phyloP scores from a whole-genome alignment of 345 rosid genomes.

The Cardamine chenopodiifolia region DNA sequence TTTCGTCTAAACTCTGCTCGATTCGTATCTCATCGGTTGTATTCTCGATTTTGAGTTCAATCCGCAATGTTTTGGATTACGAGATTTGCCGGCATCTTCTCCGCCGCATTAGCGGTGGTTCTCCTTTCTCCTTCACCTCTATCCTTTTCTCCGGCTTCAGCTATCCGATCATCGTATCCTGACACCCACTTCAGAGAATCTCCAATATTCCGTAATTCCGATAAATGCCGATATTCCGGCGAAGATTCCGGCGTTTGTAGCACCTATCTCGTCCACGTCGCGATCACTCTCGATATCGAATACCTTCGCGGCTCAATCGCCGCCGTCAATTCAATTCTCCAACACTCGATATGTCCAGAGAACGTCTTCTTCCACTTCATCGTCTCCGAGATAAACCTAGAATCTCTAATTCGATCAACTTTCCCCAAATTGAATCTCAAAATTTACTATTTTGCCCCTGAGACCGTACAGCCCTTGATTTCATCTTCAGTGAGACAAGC shows the following conservation, averaged over 20 bases:
- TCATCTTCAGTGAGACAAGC: conserved; percentile 66
- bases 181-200: conserved; percentile 47
- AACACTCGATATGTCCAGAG: conserved; percentile 67
- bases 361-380: conserved; percentile 69
- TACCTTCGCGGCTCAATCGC: conserved; percentile 76
- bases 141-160: conserved; percentile 54
- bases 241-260: conserved; percentile 45
- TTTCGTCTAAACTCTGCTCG: too few relatives aligned
- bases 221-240: conserved; percentile 46
- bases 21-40: too few relatives aligned
- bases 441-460: conserved; percentile 52
- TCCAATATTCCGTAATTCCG: conserved; percentile 53
- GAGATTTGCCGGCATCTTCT: conserved; percentile 56
- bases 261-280: conserved; percentile 54
- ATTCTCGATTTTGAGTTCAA: too few relatives aligned
- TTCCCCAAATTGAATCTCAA: conserved; percentile 58
- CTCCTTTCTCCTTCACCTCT: conserved; percentile 52
- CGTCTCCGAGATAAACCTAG: conserved; percentile 36
- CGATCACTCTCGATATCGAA: conserved; percentile 64
- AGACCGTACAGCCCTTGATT: conserved; percentile 47
- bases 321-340: conserved; percentile 66
- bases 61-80: conserved; percentile 56
- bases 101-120: conserved; percentile 49
- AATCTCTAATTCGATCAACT: conserved; percentile 28
- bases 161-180: conserved; percentile 50